phyloP scores from a whole-genome alignment of 1,284 basidiomycete species.

The Ustilago curta region DNA sequence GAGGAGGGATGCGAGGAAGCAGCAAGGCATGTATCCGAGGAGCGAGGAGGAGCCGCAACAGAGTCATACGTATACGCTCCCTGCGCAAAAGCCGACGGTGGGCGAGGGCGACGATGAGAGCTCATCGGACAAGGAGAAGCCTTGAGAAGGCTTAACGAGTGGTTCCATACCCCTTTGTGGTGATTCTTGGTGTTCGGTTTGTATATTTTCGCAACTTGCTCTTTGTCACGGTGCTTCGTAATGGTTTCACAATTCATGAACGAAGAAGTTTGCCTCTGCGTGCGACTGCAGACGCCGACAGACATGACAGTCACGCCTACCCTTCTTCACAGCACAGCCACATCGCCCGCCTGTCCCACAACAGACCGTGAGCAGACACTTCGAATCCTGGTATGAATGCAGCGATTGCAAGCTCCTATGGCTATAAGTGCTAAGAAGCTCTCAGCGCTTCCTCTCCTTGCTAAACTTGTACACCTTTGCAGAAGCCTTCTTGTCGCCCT shows the following conservation, averaged over 20 bases:
- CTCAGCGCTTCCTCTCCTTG: conserved; percentile 56
- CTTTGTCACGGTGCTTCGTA: conserved; percentile 7
- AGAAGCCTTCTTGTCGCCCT: conserved; percentile 9
- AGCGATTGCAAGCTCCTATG: not conserved
- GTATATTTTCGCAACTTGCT: not conserved
- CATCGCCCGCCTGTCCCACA: too few relatives aligned
- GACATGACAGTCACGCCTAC: not conserved
- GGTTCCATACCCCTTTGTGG: not conserved
- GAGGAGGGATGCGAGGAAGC: conserved; percentile 28
- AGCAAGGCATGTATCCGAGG: not conserved
- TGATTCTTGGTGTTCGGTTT: not conserved
- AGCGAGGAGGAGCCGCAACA: conserved; percentile 7
- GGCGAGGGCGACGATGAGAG: conserved; percentile 4
- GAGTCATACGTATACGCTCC: conserved; percentile 10
- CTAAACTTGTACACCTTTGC: conserved; percentile 53
- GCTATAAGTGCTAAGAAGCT: not conserved
- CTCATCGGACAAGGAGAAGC: conserved; percentile 18
- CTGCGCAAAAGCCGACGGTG: not conserved
- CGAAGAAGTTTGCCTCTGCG: not conserved
- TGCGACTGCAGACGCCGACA: not conserved
- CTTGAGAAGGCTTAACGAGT: not conserved
- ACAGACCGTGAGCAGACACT: too few relatives aligned
- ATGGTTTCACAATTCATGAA: not conserved
- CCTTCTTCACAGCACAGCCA: too few relatives aligned
- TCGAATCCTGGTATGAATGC: not conserved